Conservation (phyloP, 495 filamentous ascomycete genomes). For the Recurvomyces mirabilis region DNA sequence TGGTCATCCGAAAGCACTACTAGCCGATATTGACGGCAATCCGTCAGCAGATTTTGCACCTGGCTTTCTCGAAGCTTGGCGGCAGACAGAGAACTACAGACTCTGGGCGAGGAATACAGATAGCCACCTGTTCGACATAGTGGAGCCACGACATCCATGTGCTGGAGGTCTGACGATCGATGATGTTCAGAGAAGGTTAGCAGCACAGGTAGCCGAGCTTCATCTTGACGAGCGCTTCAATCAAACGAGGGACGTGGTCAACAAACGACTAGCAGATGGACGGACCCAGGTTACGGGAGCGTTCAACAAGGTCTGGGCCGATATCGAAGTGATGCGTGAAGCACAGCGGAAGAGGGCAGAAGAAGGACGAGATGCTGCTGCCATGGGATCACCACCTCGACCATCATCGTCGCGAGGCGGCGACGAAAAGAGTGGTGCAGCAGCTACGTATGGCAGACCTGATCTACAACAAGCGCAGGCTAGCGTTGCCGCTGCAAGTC, state of each 20-base stretch:
- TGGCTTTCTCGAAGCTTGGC: slow-evolving; percentile 73
- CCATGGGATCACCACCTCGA: too few relatives aligned
- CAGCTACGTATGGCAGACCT: slow-evolving; percentile 33
- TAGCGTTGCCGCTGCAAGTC: slow-evolving; percentile 52
- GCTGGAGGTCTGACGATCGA: slow-evolving; percentile 92
- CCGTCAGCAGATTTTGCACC: slow-evolving; percentile 68
- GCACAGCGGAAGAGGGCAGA: slow-evolving; percentile 57
- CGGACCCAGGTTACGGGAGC: slow-evolving; percentile 72
- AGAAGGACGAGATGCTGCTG: slow-evolving; percentile 18
- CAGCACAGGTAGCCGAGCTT: slow-evolving; percentile 62
- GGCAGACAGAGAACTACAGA: slow-evolving; percentile 73
- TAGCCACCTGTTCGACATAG: slow-evolving; percentile 82
- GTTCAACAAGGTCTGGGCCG: slow-evolving; percentile 77
- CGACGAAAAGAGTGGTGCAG: slow-evolving; percentile 12
- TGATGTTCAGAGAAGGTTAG: slow-evolving; percentile 80
- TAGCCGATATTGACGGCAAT: slow-evolving; percentile 68
- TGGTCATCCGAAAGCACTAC: slow-evolving; percentile 45
- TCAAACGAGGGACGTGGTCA: slow-evolving; percentile 63
- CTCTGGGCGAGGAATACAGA: slow-evolving; percentile 72
- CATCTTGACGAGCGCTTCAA: slow-evolving; percentile 79
- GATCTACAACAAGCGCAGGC: slow-evolving; percentile 61
- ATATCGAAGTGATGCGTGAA: slow-evolving; percentile 78
- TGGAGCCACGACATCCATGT: slow-evolving; percentile 84
- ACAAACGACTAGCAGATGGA: slow-evolving; percentile 68
- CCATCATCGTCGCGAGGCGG: slow-evolving; percentile 2